phyloP scores from a whole-genome alignment of 345 rosid genomes.

The Geranium brycei region DNA sequence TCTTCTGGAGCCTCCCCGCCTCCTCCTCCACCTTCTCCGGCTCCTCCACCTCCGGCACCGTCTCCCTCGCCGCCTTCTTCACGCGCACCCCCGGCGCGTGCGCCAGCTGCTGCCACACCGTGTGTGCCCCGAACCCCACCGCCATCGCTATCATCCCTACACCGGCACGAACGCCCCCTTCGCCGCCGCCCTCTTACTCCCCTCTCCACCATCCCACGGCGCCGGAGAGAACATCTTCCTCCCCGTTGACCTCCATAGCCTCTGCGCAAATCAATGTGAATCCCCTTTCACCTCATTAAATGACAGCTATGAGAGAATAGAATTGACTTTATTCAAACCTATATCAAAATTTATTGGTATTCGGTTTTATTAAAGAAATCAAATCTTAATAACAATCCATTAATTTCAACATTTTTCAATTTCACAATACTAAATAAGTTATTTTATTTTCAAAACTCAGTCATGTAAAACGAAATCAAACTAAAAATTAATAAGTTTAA shows the following conservation, averaged over 20 bases:
- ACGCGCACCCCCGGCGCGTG: slow-evolving; percentile 50
- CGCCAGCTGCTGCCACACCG: slow-evolving; percentile 45
- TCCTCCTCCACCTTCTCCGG: slow-evolving; percentile 44
- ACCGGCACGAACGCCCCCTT: slow-evolving; percentile 21
- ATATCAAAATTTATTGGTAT: too few species aligned
- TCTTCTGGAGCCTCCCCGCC: slow-evolving; percentile 26
- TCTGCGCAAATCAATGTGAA: not conserved
- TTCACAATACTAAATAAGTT: too few species aligned
- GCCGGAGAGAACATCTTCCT: not conserved
- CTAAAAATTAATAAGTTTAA: too few species aligned
- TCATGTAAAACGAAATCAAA: too few species aligned
- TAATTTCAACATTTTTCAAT: too few species aligned
- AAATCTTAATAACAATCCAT: too few species aligned
- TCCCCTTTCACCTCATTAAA: too few species aligned
- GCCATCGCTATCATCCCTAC: slow-evolving; percentile 40
- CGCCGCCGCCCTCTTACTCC: not conserved
- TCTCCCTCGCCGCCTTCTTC: slow-evolving; percentile 60
- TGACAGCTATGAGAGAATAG: too few species aligned
- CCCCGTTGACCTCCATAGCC: not conserved
- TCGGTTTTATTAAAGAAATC: too few species aligned
- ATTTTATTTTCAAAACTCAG: too few species aligned
- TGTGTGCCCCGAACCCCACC: slow-evolving; percentile 33
- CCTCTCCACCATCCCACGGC: not conserved
- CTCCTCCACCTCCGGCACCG: slow-evolving; percentile 55
- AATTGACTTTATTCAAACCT: too few species aligned